These are phyloP conservation scores for Sporobolomyces roseus DNA, from an alignment of 768 basidiomycete species.

Conservation along the genomic window DNA sequence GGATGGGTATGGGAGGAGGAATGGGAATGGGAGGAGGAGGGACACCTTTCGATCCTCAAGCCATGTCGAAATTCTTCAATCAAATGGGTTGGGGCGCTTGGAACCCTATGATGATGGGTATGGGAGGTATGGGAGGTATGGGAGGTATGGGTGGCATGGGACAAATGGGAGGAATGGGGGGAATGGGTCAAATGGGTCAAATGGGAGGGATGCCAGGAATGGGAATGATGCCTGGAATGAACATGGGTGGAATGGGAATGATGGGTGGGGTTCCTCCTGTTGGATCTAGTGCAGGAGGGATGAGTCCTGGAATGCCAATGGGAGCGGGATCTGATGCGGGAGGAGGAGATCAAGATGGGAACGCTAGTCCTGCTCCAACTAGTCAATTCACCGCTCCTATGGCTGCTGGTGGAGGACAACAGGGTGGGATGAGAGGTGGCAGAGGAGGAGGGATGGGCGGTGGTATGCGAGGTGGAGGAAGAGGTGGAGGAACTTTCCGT, in stretches of 20 bases:
- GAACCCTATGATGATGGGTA: slow-evolving; percentile 44
- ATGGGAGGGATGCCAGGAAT: slow-evolving; percentile 47
- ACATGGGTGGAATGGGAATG: slow-evolving; percentile 22
- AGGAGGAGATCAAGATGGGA: slow-evolving; percentile 12
- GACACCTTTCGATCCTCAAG: slow-evolving; percentile 82
- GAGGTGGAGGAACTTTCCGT: slow-evolving; percentile 54
- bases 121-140: slow-evolving; percentile 44
- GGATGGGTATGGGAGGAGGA: slow-evolving; percentile 15
- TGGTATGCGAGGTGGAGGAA: slow-evolving; percentile 44
- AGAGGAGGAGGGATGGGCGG: slow-evolving; percentile 49
- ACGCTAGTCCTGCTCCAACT: too few species aligned
- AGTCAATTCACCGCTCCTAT: slow-evolving; percentile 37
- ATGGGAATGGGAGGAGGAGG: slow-evolving; percentile 12
- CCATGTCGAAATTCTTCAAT: slow-evolving; percentile 86
- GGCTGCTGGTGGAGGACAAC: slow-evolving; percentile 19
- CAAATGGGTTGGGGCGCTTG: slow-evolving; percentile 63
- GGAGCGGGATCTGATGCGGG: slow-evolving; percentile 9
- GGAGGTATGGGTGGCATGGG: slow-evolving; percentile 42
- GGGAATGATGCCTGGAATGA: slow-evolving; percentile 5
- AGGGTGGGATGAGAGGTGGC: slow-evolving; percentile 40
- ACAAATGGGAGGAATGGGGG: slow-evolving; percentile 40
- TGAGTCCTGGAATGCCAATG: slow-evolving; percentile 18
- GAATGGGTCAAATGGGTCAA: slow-evolving; percentile 47
- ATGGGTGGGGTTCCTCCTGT: slow-evolving; percentile 46
- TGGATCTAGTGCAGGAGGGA: slow-evolving; percentile 28